phyloP scores from a whole-genome alignment of 306 rosid species.

The Inga leiocalycina region DNA sequence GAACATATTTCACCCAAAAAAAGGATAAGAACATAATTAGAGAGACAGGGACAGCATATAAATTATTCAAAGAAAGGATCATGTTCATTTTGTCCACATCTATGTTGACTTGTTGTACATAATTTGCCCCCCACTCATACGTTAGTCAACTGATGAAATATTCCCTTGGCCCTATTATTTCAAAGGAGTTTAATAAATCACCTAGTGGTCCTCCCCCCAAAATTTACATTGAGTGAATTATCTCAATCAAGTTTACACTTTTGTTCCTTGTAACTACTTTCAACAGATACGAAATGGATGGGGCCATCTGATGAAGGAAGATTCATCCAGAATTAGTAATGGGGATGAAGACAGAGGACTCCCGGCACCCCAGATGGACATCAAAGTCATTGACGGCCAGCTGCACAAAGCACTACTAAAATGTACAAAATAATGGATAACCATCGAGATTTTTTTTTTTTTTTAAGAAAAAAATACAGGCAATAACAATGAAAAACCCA shows the following conservation, averaged over 20 bases:
- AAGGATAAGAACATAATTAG: not conserved
- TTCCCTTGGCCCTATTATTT: not conserved
- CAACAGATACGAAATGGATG: not conserved
- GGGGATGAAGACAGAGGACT: not conserved
- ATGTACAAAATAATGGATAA: slow-evolving; percentile 3
- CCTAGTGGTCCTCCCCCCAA: not conserved
- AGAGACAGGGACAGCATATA: slow-evolving; percentile 6
- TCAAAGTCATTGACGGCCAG: not conserved
- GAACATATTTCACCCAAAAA: no score
- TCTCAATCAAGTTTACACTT: not conserved
- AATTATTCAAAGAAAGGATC: not conserved
- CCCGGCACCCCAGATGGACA: not conserved
- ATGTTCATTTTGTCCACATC: not conserved
- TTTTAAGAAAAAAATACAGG: not conserved
- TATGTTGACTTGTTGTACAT: not conserved
- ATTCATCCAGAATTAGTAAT: not conserved
- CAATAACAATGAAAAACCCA: not conserved
- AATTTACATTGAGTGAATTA: not conserved
- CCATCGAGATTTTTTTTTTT: not conserved
- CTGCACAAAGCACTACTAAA: not conserved
- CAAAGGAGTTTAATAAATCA: not conserved
- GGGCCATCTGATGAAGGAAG: not conserved
- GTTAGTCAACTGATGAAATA: not conserved
- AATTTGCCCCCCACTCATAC: not conserved
- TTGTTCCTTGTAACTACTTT: not conserved